phyloP scores from a whole-genome alignment of 2,329 filamentous ascomycete species.

The Phaeophleospora eucalypticola region DNA sequence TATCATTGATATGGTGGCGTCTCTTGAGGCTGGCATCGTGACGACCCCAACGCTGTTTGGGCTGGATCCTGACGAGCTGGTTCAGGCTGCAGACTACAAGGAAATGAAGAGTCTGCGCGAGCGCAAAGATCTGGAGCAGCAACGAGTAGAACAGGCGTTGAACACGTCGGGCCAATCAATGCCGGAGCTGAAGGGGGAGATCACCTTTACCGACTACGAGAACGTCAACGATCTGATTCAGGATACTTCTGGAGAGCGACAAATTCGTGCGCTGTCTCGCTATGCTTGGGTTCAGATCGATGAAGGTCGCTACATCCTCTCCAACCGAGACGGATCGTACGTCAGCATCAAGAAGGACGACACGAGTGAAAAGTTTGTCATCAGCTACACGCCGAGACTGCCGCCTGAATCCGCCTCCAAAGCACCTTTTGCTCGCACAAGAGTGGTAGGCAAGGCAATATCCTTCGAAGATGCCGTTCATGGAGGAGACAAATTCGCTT shows the following conservation, averaged over 20 bases:
- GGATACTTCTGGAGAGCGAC: constrained; percentile 72
- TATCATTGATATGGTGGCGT: constrained; percentile 92
- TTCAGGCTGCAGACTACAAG: constrained; percentile 61
- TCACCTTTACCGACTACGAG: constrained; percentile 86
- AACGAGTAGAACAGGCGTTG: constrained; percentile 37
- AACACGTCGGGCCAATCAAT: constrained; percentile 1
- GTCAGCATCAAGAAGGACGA: constrained; percentile 48
- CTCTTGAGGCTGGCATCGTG: constrained; percentile 75
- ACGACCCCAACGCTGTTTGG: constrained; percentile 91
- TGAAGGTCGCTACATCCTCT: constrained; percentile 67
- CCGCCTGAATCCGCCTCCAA: constrained; percentile 33
- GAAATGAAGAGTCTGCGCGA: constrained; percentile 56
- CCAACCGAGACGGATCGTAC: constrained; percentile 58
- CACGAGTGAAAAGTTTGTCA: constrained; percentile 31
- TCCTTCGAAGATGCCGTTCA: constrained; percentile 74
- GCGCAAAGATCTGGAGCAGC: constrained; percentile 41
- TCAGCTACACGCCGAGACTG: constrained; percentile 43
- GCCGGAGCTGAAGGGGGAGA: constrained; percentile 37
- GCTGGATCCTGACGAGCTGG: constrained; percentile 74
- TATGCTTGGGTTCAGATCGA: constrained; percentile 79
- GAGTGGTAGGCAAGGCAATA: constrained; percentile 60
- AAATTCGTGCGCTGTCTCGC: constrained; percentile 71
- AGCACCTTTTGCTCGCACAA: constrained; percentile 63
- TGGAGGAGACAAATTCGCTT: constrained; percentile 66
- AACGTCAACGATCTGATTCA: constrained; percentile 86